Base-by-base conservation (phyloP, 2,329 filamentous ascomycete genomes). In the Parafenestella ontariensis region DNA sequence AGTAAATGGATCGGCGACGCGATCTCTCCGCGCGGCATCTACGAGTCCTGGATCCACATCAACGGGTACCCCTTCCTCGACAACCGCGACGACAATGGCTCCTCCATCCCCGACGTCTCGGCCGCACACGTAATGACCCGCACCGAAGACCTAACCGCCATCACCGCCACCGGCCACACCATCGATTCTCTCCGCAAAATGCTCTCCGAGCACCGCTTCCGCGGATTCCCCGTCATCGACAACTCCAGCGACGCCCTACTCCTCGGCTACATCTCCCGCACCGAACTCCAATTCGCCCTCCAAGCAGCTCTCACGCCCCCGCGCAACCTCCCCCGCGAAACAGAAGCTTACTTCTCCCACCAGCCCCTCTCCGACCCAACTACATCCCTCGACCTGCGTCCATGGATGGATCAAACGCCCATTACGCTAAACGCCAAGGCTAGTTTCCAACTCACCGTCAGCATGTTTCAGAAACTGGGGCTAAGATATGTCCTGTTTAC, bases 341-440 rank as follows among this genome's bases (percentile, higher is more conserved):
- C 92, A 0, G 90, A 94, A 71, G 89, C 89, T 39, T 92, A 90
- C 76, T 97, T 99, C 77, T 84, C 86, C 1, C 91, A 96, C 71
- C 90, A 93, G 69, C 88, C 90, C 2, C 87, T 94, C 31, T 69
- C 72, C 0, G 91, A 96, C 68, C 89, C 91, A 0, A 81, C 84
- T 18, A 83, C 86, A 15, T 92, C 89, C 0, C 86, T 99, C 34
- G 95, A 99, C 76, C 83, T 99, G 10, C 83, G 94, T 7, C 93
- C 93, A 2, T 99, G 95, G 95, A 97, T 99, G 92, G 95, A 99
- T 75, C 94, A 97, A 76, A 99, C 95, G 0, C 95, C 95, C 0
- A 90, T 99, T 42, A 98, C 95, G 0, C 82, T 98, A 17, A 90
- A 92, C 37, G 87, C 87, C 20, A 85, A 87, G 59, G 87, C 88